Percentiles rank a stretch among this genome's conserved stretches.
phyloP scores from a whole-genome alignment of 495 filamentous ascomycete species.

The Daldinia caldariorum region DNA sequence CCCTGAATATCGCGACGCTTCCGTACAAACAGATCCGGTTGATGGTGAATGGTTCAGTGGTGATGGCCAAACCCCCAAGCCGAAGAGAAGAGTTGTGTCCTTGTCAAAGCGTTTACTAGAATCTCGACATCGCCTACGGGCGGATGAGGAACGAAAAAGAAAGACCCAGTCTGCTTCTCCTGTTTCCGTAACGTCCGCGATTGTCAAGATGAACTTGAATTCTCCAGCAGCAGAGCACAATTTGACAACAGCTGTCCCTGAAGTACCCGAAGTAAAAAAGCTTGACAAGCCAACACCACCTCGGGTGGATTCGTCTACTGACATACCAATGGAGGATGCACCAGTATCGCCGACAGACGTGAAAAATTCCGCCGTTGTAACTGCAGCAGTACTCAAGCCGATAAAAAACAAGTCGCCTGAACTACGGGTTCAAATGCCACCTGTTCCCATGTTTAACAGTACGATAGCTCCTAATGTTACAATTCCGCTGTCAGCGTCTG shows the following conservation, averaged over 20 bases:
- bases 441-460: constrained; percentile 54
- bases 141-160: constrained; percentile 49
- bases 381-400: constrained; percentile 18
- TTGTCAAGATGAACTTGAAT: constrained; percentile 50
- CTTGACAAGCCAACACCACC: constrained; percentile 23
- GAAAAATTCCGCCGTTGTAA: constrained; percentile 9
- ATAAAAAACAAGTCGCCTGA: constrained; percentile 55
- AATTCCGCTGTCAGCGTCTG: constrained; percentile 57
- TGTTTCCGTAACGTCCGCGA: constrained; percentile 35
- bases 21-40: constrained; percentile 62
- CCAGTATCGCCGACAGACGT: constrained; percentile 37
- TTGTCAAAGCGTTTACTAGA: constrained; percentile 60
- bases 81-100: constrained; percentile 55
- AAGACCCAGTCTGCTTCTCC: constrained; percentile 33
- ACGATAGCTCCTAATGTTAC: constrained; percentile 45
- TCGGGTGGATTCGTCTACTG: constrained; percentile 9
- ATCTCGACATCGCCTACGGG: constrained; percentile 53
- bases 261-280: constrained; percentile 4
- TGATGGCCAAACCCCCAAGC: constrained; percentile 42
- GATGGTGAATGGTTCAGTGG: constrained; percentile 56
- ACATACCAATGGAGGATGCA: constrained; percentile 44
- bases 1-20: constrained; percentile 55
- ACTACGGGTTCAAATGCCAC: constrained; percentile 62
- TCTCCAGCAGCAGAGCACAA: constrained; percentile 43
- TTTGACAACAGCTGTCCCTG: constrained; percentile 6